Percentiles rank a stretch among this genome's conserved stretches.
phyloP scores from a whole-genome alignment of 306 rosid species.

The Fragaria iinumae region DNA sequence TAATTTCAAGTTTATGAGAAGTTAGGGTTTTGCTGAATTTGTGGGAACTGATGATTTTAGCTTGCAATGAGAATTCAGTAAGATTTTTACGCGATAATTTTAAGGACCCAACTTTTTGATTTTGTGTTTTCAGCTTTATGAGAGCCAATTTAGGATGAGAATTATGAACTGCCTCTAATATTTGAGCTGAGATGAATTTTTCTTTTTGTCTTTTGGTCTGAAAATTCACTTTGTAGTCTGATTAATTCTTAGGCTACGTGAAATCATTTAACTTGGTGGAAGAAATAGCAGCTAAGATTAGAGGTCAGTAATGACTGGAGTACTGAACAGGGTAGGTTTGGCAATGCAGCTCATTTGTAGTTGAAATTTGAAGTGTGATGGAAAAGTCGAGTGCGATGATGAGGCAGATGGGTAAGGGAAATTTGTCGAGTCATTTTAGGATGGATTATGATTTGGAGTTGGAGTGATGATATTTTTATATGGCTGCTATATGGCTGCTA shows the following conservation, averaged over 20 bases:
- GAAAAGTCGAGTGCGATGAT: not conserved
- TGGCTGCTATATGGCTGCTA: constrained; percentile 28
- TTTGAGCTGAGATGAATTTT: not conserved
- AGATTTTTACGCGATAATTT: not conserved
- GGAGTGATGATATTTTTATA: not conserved
- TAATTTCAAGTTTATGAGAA: not conserved
- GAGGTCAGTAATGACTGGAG: not conserved
- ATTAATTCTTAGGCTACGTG: not conserved
- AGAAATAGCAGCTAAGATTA: not conserved
- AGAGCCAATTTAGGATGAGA: not conserved
- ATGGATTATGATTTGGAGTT: not conserved
- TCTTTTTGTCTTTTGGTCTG: not conserved
- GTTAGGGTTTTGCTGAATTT: not conserved
- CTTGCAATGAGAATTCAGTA: not conserved
- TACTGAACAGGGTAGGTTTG: not conserved
- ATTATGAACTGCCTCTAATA: not conserved
- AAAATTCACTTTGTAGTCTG: not conserved
- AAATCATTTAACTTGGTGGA: not conserved
- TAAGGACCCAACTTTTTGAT: not conserved
- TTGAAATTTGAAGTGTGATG: not conserved
- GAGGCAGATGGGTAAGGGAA: not conserved
- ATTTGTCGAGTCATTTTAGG: not conserved
- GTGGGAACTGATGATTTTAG: not conserved
- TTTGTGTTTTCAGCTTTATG: not conserved
- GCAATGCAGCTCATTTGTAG: not conserved